Conservation (phyloP, 495 filamentous ascomycete genomes). For the Umbilicaria muhlenbergii region DNA sequence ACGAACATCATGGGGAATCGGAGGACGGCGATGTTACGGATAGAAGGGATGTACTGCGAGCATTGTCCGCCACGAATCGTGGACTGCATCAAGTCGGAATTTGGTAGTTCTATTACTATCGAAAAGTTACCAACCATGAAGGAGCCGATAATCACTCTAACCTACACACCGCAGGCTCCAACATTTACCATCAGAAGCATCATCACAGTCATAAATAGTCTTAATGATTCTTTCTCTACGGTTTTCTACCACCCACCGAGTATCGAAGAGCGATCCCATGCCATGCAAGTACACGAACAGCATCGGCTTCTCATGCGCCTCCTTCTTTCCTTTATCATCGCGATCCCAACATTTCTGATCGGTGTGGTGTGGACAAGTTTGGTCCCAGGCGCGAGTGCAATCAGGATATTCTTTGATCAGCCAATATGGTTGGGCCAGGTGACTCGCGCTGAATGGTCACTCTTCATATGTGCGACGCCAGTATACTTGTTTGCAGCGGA, state of each 20-base stretch:
- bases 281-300: conserved; percentile 50
- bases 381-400: conserved; percentile 38
- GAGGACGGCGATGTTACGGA: conserved; percentile 45
- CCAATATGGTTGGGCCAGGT: conserved; percentile 58
- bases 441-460: conserved; percentile 61
- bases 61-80: conserved; percentile 58
- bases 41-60: conserved; percentile 79
- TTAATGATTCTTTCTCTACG: conserved; percentile 46
- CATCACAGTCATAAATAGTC: conserved; percentile 43
- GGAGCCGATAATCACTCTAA: conserved; percentile 53
- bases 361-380: conserved; percentile 87
- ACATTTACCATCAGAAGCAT: conserved; percentile 64
- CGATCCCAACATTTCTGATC: conserved; percentile 78
- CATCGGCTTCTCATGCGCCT: conserved; percentile 46
- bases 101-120: conserved; percentile 30
- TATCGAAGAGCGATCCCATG: conserved; percentile 68
- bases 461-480: conserved; percentile 77
- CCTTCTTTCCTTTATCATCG: conserved; percentile 51
- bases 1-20: conserved; percentile 6
- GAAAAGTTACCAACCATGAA: conserved; percentile 32
- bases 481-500: conserved; percentile 84
- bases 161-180: conserved; percentile 54
- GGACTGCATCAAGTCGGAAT: conserved; percentile 29
- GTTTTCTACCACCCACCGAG: conserved; percentile 67
- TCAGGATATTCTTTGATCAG: conserved; percentile 48